Percentiles rank a stretch among this genome's conserved stretches.
phyloP scores from a whole-genome alignment of 2,329 filamentous ascomycete species.

The Neopestalotiopsis rosae region DNA sequence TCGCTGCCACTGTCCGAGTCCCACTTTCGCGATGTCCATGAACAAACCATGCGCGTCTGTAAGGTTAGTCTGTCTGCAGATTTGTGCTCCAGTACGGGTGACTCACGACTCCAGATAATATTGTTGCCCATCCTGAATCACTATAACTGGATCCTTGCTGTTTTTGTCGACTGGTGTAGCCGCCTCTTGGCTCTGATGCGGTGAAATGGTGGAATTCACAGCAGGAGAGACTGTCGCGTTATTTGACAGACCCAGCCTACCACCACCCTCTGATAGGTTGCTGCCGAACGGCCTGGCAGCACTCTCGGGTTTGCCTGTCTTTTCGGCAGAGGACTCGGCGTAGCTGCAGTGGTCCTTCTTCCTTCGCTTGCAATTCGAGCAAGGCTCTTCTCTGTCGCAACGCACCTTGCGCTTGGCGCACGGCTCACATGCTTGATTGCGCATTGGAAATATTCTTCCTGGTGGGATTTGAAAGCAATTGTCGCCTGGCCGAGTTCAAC shows the following conservation, averaged over 20 bases:
- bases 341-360: conserved; percentile 16
- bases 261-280: not conserved
- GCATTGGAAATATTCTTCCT: not conserved
- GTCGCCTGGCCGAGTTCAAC: not conserved
- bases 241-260: not conserved
- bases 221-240: no score
- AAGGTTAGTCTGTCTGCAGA: not conserved
- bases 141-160: conserved; percentile 8
- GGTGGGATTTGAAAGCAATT: not conserved
- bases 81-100: no score
- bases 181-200: conserved; percentile 7
- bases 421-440: conserved; percentile 13
- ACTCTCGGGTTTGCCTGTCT: conserved; percentile 8
- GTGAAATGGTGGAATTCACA: not conserved
- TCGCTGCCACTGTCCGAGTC: not conserved
- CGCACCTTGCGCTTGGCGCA: conserved; percentile 20
- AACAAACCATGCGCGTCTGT: not conserved
- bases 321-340: not conserved
- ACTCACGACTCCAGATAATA: conserved; percentile 12
- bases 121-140: conserved; percentile 9
- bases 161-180: not conserved
- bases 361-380: conserved; percentile 17
- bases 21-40: conserved; percentile 8
- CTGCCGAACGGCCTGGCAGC: conserved; percentile 6
- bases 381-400: conserved; percentile 17